phyloP scores from a whole-genome alignment of 768 basidiomycete genomes.

The Holtermannia corniformis region DNA sequence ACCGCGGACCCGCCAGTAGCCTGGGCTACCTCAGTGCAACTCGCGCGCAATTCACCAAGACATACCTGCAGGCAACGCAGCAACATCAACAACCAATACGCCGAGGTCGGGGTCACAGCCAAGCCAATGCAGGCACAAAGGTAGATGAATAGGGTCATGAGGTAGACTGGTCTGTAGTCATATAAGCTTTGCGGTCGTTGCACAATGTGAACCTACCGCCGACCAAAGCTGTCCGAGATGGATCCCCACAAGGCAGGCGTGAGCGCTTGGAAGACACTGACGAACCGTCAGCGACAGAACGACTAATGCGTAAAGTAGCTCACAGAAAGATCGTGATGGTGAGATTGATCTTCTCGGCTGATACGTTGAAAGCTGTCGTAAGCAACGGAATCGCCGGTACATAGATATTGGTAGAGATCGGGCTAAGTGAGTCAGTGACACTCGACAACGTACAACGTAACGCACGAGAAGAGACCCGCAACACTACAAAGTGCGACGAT shows the following conservation, averaged over 20 bases:
- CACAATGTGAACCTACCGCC: conserved; percentile 9
- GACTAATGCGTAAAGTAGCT: neutral
- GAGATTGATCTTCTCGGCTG: conserved; percentile 64
- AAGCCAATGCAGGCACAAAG: conserved; percentile 57
- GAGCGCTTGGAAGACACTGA: conserved; percentile 32
- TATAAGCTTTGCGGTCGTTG: neutral
- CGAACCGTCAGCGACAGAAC: neutral
- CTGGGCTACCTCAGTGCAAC: conserved; percentile 9
- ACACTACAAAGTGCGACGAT: conserved; percentile 20
- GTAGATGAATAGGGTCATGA: conserved; percentile 57
- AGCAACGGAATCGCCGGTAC: conserved; percentile 68
- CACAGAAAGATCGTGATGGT: conserved; percentile 68
- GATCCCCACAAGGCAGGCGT: conserved; percentile 58
- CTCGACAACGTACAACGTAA: neutral
- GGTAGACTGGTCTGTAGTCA: conserved; percentile 31
- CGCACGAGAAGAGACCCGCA: conserved; percentile 29
- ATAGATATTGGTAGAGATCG: conserved; percentile 67
- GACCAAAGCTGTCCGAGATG: conserved; percentile 46
- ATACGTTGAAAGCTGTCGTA: conserved; percentile 54
- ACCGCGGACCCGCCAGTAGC: conserved; percentile 71
- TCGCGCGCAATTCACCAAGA: too few species aligned
- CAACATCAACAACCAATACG: conserved; percentile 69
- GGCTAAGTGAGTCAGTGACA: conserved; percentile 23
- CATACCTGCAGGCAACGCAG: conserved; percentile 60
- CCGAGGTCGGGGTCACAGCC: conserved; percentile 50